Conservation (phyloP, 2,329 filamentous ascomycete genomes). For the Eutypella sp. region DNA sequence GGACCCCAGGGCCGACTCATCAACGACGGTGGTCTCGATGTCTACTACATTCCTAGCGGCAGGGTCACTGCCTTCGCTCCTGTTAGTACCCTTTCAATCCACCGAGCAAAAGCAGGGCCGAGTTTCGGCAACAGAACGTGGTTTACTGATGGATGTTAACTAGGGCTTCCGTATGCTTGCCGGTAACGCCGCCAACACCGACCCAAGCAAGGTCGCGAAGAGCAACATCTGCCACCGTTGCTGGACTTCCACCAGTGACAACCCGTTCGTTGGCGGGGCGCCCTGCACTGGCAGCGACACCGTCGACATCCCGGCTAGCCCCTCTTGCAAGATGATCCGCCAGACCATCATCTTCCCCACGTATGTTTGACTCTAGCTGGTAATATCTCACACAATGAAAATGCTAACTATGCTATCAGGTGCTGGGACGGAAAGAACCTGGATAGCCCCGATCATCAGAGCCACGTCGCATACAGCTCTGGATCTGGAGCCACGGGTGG, state of each 20-base stretch:
- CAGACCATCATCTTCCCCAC: constrained; percentile 47
- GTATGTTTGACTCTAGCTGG: constrained; percentile 18
- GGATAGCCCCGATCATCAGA: constrained; percentile 42
- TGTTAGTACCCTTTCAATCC: constrained; percentile 16
- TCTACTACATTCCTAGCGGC: constrained; percentile 41
- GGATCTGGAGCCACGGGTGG: constrained; percentile 40
- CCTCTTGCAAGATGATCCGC: constrained; percentile 47
- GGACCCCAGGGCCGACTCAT: constrained; percentile 37
- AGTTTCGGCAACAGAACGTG: too few relatives aligned
- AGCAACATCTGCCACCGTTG: constrained; percentile 42
- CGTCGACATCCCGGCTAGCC: constrained; percentile 41
- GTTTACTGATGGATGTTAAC: background rate
- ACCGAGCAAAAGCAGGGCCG: background rate
- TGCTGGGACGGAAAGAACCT: constrained; percentile 47
- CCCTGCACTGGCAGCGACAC: constrained; percentile 46
- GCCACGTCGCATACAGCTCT: constrained; percentile 41
- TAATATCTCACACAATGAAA: constrained; percentile 26
- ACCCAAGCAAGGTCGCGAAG: constrained; percentile 31
- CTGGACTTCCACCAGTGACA: constrained; percentile 42
- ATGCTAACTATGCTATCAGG: constrained; percentile 25
- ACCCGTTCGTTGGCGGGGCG: constrained; percentile 42
- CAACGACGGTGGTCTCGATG: constrained; percentile 39
- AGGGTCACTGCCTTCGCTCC: constrained; percentile 37
- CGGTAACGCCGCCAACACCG: constrained; percentile 37
- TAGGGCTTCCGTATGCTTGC: constrained; percentile 46